phyloP scores from a whole-genome alignment of 2,329 filamentous ascomycete genomes.

The Aspergillus sp. region DNA sequence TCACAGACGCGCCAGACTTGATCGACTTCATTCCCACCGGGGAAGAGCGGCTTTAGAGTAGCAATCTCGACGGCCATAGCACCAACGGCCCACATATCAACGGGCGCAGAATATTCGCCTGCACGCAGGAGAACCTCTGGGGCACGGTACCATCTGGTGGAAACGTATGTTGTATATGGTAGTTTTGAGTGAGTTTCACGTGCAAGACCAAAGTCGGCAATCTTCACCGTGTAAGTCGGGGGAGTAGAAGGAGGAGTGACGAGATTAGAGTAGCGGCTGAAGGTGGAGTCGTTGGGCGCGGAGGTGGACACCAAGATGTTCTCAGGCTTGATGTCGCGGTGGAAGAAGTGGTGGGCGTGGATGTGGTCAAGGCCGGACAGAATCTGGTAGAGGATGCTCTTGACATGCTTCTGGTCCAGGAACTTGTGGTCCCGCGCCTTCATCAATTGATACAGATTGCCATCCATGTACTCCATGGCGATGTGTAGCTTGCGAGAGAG shows the following conservation, averaged over 20 bases:
- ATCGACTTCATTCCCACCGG: constrained; percentile 96
- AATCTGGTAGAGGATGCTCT: constrained; percentile 97
- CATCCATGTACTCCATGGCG: constrained; percentile 99
- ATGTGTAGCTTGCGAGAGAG: constrained; percentile 97
- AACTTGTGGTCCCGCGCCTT: constrained; percentile 95
- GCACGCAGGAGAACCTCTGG: constrained; percentile 92
- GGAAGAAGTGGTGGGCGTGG: constrained; percentile 95
- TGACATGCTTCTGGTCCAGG: constrained; percentile 85
- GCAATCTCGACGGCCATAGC: constrained; percentile 99
- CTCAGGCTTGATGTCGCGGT: constrained; percentile 98
- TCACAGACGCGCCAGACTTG: constrained; percentile 99
- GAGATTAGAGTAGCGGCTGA: constrained; percentile 87
- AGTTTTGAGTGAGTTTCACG: constrained; percentile 94
- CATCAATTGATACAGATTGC: constrained; percentile 98
- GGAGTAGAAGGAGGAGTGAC: constrained; percentile 95
- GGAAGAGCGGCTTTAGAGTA: constrained; percentile 93
- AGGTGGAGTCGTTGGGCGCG: constrained; percentile 79
- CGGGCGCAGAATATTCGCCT: constrained; percentile 94
- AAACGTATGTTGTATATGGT: constrained; percentile 97
- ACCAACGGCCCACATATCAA: constrained; percentile 97
- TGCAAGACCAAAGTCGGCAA: constrained; percentile 97
- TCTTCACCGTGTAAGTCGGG: constrained; percentile 92
- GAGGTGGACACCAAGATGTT: constrained; percentile 97
- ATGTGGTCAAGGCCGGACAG: constrained; percentile 96
- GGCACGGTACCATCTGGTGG: constrained; percentile 91